A percentile compares a stretch with the other conserved stretches of the same genome.
These are phyloP conservation scores for Lathyrus aphaca DNA, from an alignment of 306 rosid genomes.

Conservation along the genomic window DNA sequence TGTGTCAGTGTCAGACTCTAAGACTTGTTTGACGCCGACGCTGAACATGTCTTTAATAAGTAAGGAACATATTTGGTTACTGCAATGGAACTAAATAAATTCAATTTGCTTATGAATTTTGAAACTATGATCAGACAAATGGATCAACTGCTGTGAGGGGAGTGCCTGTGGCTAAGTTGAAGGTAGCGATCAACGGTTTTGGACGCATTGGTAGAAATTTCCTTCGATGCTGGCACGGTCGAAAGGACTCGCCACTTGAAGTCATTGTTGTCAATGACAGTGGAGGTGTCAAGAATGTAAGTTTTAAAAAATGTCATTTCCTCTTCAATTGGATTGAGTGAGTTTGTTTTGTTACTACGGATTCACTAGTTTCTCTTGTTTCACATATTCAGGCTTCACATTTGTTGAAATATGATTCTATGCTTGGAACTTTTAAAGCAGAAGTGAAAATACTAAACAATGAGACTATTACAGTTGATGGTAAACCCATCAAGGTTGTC, in stretches of 20 bases:
- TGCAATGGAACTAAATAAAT: slow-evolving; percentile 10
- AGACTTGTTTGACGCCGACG: not conserved
- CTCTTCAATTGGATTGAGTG: slow-evolving; percentile 7
- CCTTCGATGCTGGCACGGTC: slow-evolving; percentile 97
- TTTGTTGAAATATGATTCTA: slow-evolving; percentile 89
- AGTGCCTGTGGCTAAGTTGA: slow-evolving; percentile 90
- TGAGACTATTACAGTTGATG: slow-evolving; percentile 83
- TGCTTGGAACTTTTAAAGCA: slow-evolving; percentile 95
- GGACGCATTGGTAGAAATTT: slow-evolving; percentile 97
- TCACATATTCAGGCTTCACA: slow-evolving; percentile 61
- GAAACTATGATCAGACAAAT: slow-evolving; percentile 47
- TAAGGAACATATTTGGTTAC: not conserved
- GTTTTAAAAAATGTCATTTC: slow-evolving; percentile 26
- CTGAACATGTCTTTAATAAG: not conserved
- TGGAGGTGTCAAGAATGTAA: slow-evolving; percentile 96
- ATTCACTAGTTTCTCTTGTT: slow-evolving; percentile 17
- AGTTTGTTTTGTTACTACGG: slow-evolving; percentile 26
- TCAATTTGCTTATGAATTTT: slow-evolving; percentile 19
- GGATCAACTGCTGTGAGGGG: slow-evolving; percentile 69
- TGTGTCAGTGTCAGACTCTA: not conserved
- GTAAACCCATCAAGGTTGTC: slow-evolving; percentile 89
- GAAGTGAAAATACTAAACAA: slow-evolving; percentile 73
- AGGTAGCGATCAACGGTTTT: slow-evolving; percentile 97
- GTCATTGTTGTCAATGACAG: slow-evolving; percentile 96
- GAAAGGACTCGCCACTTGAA: slow-evolving; percentile 90